Evolutionary conservation across 371 early-diverging fungal genomes (phyloP), one percentile per base, ranked within the genome.

Genomic region (Mucor piriformis): DNA sequence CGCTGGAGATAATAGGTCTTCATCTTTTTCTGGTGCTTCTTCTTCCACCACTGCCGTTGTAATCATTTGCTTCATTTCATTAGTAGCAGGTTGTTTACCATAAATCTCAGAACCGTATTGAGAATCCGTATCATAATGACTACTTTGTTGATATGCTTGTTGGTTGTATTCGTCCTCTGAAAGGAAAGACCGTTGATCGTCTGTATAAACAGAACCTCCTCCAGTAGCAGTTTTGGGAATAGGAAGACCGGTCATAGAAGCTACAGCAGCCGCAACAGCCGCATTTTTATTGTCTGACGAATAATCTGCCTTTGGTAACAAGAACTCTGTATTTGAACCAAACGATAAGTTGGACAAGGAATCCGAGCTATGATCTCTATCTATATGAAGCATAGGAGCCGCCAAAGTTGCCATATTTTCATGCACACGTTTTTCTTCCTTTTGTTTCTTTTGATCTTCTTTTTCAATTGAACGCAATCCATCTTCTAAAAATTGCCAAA

Each of bases 401-500:
- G 47, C 27, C 12, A 60, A 25, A 0, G 61, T 47, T 2, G 64
- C 61, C 50, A 62, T 63, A 15, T 64, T 69, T 6, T 69, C 65
- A 18, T 57, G 37, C 0, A 62, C 51, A 33, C 67, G 52, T 15
- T 50, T 67, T 33, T 70, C 73, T 18, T 73, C 73, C 43, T 67
- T 73, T 48, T 47, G 44, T 21, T 57, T 63, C 35, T 59, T 43
- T 33, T 75, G 75, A 35, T 75, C 69, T 15, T 61, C 72, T 48
- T 75, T 75, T 55, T 72, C 75, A 12, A 37, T 33, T 27, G 63
- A 70, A 20, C 84, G 77, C 6, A 82, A 37, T 0, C 65, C 73
- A 46, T 84, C 83, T 61, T 91, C 91, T 3, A 92, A 74, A 16
- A 66, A 60, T 57, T 82, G 71, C 92, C 92, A 92, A 20, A 77